Percentiles rank a stretch among this genome's conserved stretches.
Evolutionary conservation across 2,329 filamentous ascomycete genomes (phyloP).

Genomic region (Sporothrix sp.): DNA sequence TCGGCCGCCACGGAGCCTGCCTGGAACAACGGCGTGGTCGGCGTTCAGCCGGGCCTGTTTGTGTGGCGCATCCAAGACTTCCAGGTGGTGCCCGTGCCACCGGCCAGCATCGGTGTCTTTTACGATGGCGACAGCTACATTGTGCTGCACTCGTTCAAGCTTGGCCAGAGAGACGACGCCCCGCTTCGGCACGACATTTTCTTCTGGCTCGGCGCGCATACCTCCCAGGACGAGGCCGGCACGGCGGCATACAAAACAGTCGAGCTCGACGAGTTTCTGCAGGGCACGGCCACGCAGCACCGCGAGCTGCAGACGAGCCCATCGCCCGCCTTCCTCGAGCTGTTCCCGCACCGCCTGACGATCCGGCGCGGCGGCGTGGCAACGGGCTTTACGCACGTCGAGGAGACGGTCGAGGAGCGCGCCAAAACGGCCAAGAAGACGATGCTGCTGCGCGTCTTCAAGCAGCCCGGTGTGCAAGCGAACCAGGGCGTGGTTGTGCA

Average conservation of each 20-base stretch:
- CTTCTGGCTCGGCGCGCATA: conserved; percentile 59
- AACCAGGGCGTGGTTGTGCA: conserved; percentile 47
- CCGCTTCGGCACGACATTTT: conserved; percentile 53
- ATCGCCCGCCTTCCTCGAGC: conserved; percentile 48
- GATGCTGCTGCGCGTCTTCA: conserved; percentile 52
- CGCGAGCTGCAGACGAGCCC: conserved; percentile 52
- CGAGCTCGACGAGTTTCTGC: conserved; percentile 57
- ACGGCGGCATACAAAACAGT: conserved; percentile 62
- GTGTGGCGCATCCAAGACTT: conserved; percentile 62
- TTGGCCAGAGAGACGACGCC: conserved; percentile 11
- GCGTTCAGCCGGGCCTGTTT: conserved; percentile 42
- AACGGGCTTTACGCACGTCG: conserved; percentile 55
- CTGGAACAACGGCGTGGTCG: conserved; percentile 51
- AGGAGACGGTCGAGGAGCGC: conserved; percentile 29
- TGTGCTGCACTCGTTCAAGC: conserved; percentile 45
- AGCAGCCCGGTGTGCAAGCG: conserved; percentile 39
- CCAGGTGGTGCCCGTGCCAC: conserved; percentile 52
- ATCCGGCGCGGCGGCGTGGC: conserved; percentile 51
- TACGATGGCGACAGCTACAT: conserved; percentile 62
- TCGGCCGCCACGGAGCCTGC: conserved; percentile 56
- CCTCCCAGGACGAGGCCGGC: conserved; percentile 58
- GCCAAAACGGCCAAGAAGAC: conserved; percentile 29
- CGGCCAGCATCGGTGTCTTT: conserved; percentile 48
- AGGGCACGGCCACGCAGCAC: conserved; percentile 52
- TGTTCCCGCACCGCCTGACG: conserved; percentile 48